Percentiles rank a stretch among this genome's conserved stretches.
These are phyloP conservation scores for Talaromyces sp. DNA, from an alignment of 2,329 filamentous ascomycete species.

Conservation along the genomic window DNA sequence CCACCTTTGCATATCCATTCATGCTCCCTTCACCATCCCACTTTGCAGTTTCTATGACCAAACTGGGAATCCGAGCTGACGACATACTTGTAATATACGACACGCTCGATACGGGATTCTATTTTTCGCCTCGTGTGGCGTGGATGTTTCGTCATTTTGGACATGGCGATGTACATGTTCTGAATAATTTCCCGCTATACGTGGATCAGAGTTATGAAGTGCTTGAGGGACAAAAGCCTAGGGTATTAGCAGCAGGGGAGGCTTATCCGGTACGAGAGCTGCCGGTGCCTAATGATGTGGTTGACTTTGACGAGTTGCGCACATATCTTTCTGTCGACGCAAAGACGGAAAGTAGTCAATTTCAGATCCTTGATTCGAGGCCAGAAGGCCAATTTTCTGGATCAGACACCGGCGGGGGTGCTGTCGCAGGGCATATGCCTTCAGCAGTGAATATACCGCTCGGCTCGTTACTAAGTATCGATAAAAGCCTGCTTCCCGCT, in stretches of 20 bases:
- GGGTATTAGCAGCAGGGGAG: not conserved
- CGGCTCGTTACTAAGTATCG: conserved; percentile 21
- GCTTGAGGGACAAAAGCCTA: conserved; percentile 4
- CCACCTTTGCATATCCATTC: conserved; percentile 25
- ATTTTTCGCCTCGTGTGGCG: conserved; percentile 29
- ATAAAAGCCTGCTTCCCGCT: conserved; percentile 18
- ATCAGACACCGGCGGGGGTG: conserved; percentile 19
- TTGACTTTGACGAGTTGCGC: not conserved
- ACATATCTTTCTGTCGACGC: not conserved
- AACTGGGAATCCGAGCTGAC: conserved; percentile 23
- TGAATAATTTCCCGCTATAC: conserved; percentile 32
- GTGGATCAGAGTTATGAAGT: conserved; percentile 23
- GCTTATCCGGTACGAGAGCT: not conserved
- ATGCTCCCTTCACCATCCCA: conserved; percentile 28
- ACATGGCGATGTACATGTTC: conserved; percentile 26
- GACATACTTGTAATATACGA: conserved; percentile 32
- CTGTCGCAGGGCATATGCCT: conserved; percentile 27
- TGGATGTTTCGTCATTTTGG: conserved; percentile 30
- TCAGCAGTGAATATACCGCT: conserved; percentile 28
- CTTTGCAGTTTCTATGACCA: conserved; percentile 23
- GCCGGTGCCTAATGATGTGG: not conserved
- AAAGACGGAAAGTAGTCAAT: not conserved
- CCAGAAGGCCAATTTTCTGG: conserved; percentile 24
- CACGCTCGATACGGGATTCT: conserved; percentile 27
- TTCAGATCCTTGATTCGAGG: conserved; percentile 26